A percentile compares a stretch with the other conserved stretches of the same genome.
Conservation (phyloP, 805 yeast species). For the Candida hispaniensis region DNA sequence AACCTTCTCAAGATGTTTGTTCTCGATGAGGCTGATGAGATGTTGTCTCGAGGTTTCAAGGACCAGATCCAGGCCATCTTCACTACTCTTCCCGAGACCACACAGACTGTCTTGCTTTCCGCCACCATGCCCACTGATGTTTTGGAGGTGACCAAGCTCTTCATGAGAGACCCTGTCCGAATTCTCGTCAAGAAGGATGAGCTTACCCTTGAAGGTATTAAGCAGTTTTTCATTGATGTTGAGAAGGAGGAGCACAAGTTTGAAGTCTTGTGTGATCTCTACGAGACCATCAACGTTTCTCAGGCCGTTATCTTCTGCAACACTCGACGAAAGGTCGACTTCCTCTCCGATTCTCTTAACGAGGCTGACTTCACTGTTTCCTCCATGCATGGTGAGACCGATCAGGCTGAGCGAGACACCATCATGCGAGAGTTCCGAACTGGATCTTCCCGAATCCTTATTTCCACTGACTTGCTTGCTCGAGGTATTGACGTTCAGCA, state of each 20-base stretch:
- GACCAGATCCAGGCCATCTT: constrained; percentile 91
- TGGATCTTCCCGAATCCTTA: constrained; percentile 86
- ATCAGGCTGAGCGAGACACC: constrained; percentile 86
- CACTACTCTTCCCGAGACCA: constrained; percentile 67
- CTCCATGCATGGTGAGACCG: constrained; percentile 95
- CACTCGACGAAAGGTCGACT: constrained; percentile 90
- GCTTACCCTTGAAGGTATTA: constrained; percentile 86
- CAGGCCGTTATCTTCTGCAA: constrained; percentile 98
- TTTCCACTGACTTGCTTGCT: constrained; percentile 95
- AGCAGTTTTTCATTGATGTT: constrained; percentile 82
- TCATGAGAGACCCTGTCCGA: constrained; percentile 87
- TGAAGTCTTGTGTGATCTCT: constrained; percentile 87
- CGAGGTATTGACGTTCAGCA: constrained; percentile 99
- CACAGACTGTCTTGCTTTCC: constrained; percentile 88
- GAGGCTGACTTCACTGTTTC: constrained; percentile 81
- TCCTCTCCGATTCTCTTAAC: constrained; percentile 69
- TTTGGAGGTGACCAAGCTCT: constrained; percentile 80
- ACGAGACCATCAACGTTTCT: constrained; percentile 89
- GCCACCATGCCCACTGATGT: constrained; percentile 93
- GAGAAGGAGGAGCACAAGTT: constrained; percentile 91
- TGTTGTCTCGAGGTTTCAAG: constrained; percentile 86
- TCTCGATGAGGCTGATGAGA: constrained; percentile 95
- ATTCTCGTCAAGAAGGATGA: constrained; percentile 92
- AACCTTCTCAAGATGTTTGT: constrained; percentile 77
- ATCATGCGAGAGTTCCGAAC: constrained; percentile 93